These are phyloP conservation scores for Dioscorea cayenensis DNA, from an alignment of 116 monocot genomes.

Conservation along the genomic window DNA sequence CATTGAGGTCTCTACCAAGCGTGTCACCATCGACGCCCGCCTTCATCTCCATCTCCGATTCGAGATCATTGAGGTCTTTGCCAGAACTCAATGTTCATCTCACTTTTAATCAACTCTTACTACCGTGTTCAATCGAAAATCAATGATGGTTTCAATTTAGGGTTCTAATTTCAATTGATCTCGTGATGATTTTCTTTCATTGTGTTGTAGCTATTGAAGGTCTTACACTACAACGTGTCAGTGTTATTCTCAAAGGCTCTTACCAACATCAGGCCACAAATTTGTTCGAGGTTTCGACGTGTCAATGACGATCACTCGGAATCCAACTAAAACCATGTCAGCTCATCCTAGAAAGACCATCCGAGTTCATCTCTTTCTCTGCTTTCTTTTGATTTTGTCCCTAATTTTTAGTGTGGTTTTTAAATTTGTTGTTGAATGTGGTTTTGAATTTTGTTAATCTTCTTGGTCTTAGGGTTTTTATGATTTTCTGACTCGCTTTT, in stretches of 20 bases:
- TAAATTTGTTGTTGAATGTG: too few species aligned
- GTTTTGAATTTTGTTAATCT: too few species aligned
- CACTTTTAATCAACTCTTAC: conserved; percentile 34
- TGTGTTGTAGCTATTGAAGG: conserved; percentile 59
- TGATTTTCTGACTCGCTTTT: too few species aligned
- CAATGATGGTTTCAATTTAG: not conserved
- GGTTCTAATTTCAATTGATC: not conserved
- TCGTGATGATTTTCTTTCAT: not conserved
- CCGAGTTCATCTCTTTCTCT: conserved; percentile 27
- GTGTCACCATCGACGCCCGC: too few species aligned
- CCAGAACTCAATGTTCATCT: conserved; percentile 43
- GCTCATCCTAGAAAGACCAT: conserved; percentile 46
- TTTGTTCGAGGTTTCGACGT: conserved; percentile 21
- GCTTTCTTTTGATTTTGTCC: too few species aligned
- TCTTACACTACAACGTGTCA: conserved; percentile 79
- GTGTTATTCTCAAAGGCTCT: conserved; percentile 73
- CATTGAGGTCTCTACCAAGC: too few species aligned
- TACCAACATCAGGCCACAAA: conserved; percentile 81
- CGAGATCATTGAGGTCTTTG: conserved; percentile 51
- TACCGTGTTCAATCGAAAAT: conserved; percentile 37
- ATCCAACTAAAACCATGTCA: conserved; percentile 47
- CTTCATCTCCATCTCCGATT: conserved; percentile 8
- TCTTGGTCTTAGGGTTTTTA: too few species aligned
- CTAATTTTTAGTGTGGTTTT: not conserved
- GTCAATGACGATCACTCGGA: not conserved